These are phyloP conservation scores for Coemansia sp. DNA, from an alignment of 192 early-diverging fungal genomes.

Conservation along the genomic window DNA sequence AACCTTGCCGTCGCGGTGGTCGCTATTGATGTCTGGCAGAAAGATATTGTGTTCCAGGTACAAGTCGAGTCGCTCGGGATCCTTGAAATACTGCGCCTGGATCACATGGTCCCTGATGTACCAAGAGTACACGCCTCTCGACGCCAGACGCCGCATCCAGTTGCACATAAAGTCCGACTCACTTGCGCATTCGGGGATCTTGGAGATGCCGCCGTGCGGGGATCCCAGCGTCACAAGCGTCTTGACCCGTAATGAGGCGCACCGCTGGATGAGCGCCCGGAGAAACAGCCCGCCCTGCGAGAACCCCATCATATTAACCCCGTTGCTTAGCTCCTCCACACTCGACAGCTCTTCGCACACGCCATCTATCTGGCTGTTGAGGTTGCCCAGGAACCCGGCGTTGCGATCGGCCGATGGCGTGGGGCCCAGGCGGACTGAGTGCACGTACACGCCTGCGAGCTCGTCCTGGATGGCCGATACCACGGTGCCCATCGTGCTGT, in stretches of 20 bases:
- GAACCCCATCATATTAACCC: slow-evolving; percentile 92
- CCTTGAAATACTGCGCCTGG: slow-evolving; percentile 95
- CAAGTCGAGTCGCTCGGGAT: slow-evolving; percentile 59
- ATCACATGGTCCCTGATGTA: slow-evolving; percentile 83
- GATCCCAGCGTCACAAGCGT: slow-evolving; percentile 87
- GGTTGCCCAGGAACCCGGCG: slow-evolving; percentile 82
- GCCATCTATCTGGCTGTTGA: slow-evolving; percentile 75
- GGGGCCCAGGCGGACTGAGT: slow-evolving; percentile 72
- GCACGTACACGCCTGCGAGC: slow-evolving; percentile 70
- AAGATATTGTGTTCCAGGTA: slow-evolving; percentile 83
- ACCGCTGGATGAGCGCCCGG: slow-evolving; percentile 81
- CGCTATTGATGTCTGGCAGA: slow-evolving; percentile 88
- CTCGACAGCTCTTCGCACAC: slow-evolving; percentile 70
- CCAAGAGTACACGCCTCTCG: slow-evolving; percentile 77
- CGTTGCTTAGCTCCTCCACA: slow-evolving; percentile 62
- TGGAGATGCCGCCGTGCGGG: slow-evolving; percentile 79
- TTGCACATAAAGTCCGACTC: slow-evolving; percentile 61
- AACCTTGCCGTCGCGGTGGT: slow-evolving; percentile 41
- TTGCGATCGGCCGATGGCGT: slow-evolving; percentile 72
- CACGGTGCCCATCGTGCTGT: slow-evolving; percentile 61
- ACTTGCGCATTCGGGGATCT: slow-evolving; percentile 75
- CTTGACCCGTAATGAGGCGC: slow-evolving; percentile 70
- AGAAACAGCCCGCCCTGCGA: slow-evolving; percentile 76
- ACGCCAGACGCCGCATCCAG: slow-evolving; percentile 75
- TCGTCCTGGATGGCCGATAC: slow-evolving; percentile 39